These are phyloP conservation scores for Dalechampia spathulata DNA, from an alignment of 441 rosid genomes.

Conservation along the genomic window DNA sequence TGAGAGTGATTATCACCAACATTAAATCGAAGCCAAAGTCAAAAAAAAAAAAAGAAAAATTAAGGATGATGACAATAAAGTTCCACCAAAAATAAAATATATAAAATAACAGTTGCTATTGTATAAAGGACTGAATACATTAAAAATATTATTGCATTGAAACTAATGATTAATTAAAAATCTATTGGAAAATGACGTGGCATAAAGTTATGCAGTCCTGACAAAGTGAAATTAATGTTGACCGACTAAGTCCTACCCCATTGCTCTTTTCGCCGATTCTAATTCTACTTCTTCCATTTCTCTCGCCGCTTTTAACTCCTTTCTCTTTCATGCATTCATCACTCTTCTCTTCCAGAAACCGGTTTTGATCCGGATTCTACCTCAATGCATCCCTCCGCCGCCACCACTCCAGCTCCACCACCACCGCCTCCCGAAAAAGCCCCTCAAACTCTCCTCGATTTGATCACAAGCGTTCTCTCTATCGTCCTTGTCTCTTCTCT, in stretches of 20 bases:
- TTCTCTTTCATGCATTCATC: constrained; percentile 4
- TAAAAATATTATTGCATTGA: too few species aligned
- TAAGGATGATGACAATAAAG: too few species aligned
- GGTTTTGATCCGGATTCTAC: constrained; percentile 8
- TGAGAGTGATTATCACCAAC: too few species aligned
- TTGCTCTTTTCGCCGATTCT: not conserved
- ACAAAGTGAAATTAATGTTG: not conserved
- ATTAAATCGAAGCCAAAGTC: too few species aligned
- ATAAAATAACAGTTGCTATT: too few species aligned
- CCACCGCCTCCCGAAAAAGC: constrained; percentile 24
- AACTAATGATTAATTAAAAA: too few species aligned
- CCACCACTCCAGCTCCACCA: not conserved
- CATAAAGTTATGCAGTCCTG: not conserved
- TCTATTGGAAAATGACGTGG: constrained; percentile 3
- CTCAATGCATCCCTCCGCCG: constrained; percentile 17
- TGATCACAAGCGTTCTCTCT: constrained; percentile 48
- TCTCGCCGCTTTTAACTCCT: not conserved
- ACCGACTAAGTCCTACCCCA: not conserved
- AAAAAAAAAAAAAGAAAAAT: too few species aligned
- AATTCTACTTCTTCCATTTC: not conserved
- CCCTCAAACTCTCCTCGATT: constrained; percentile 53
- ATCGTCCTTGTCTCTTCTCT: constrained; percentile 52
- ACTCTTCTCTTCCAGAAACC: not conserved
- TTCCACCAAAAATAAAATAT: too few species aligned
- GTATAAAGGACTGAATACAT: too few species aligned